A percentile compares a stretch with the other conserved stretches of the same genome.
These are phyloP conservation scores for Helichrysum umbraculigerum DNA, from an alignment of 129 eudicot genomes.

Conservation along the genomic window DNA sequence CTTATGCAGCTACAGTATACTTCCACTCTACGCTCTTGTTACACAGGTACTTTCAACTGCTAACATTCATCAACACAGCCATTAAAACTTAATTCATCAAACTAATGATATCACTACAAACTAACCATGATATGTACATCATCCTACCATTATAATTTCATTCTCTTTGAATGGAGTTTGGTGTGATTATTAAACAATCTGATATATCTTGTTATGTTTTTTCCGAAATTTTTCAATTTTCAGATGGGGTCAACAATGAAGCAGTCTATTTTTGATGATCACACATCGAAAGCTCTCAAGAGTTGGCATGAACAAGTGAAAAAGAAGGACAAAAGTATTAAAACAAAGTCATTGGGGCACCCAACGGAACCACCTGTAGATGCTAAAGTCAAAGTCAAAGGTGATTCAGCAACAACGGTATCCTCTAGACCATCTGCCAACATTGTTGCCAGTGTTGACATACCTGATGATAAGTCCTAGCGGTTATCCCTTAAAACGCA, in stretches of 20 bases:
- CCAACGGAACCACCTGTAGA: slow-evolving; percentile 22
- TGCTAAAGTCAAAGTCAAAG: slow-evolving; percentile 13
- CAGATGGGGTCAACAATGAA: slow-evolving; percentile 99
- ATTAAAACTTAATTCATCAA: too few species aligned
- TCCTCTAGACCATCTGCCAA: slow-evolving; percentile 42
- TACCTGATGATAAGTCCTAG: slow-evolving; percentile 41
- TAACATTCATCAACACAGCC: not conserved
- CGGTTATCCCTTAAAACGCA: not conserved
- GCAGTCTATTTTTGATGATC: slow-evolving; percentile 81
- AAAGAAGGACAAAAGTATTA: slow-evolving; percentile 38
- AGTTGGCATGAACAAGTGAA: slow-evolving; percentile 78
- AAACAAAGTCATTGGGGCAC: slow-evolving; percentile 35
- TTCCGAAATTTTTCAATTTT: not conserved
- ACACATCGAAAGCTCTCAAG: slow-evolving; percentile 77
- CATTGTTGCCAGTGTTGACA: slow-evolving; percentile 50
- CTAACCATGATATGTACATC: not conserved
- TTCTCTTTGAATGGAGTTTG: not conserved
- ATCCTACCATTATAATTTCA: not conserved
- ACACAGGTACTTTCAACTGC: slow-evolving; percentile 57
- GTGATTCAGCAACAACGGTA: slow-evolving; percentile 19
- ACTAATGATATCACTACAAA: too few species aligned
- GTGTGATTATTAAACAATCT: not conserved
- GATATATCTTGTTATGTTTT: not conserved
- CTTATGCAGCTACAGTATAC: slow-evolving; percentile 88
- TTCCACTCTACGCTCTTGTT: slow-evolving; percentile 93